Conservation (phyloP, 345 rosid genomes). For the Euphorbia tirucalli region DNA sequence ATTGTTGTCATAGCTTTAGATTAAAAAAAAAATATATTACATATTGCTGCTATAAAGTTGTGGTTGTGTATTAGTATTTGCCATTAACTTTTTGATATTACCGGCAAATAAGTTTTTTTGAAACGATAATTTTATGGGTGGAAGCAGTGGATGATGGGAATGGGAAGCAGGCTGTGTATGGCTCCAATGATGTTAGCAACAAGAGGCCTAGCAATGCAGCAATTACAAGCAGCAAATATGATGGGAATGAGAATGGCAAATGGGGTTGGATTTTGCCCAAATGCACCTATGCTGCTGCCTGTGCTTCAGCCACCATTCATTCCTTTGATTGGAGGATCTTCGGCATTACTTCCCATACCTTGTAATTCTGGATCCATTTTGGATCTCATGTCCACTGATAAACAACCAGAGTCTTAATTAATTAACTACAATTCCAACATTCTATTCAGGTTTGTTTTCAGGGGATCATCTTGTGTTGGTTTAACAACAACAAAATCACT, state of each 20-base stretch:
- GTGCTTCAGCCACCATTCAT: constrained; percentile 21
- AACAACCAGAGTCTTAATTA: not conserved
- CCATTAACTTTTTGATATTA: too few relatives aligned
- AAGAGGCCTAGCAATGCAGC: constrained; percentile 33
- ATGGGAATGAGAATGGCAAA: constrained; percentile 38
- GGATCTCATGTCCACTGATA: not conserved
- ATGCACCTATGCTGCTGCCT: constrained; percentile 25
- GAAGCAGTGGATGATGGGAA: constrained; percentile 62
- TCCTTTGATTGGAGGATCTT: constrained; percentile 20
- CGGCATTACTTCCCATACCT: constrained; percentile 11
- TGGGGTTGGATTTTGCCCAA: constrained; percentile 8
- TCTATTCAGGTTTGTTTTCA: not conserved
- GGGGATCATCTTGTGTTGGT: too few relatives aligned
- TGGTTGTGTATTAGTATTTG: too few relatives aligned
- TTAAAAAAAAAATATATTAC: too few relatives aligned
- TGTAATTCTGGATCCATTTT: not conserved
- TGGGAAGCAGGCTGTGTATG: constrained; percentile 40
- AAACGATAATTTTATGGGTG: too few relatives aligned
- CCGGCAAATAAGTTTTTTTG: too few relatives aligned
- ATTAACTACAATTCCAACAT: not conserved
- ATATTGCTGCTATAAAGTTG: too few relatives aligned
- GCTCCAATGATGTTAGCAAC: constrained; percentile 41
- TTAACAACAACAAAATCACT: too few relatives aligned
- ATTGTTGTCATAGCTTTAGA: too few relatives aligned
- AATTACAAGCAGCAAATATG: constrained; percentile 30